Percentiles rank a stretch among this genome's conserved stretches.
These are phyloP conservation scores for Acanthamoeba royreba DNA, from an alignment of 208 protist genomes.

Conservation along the genomic window DNA sequence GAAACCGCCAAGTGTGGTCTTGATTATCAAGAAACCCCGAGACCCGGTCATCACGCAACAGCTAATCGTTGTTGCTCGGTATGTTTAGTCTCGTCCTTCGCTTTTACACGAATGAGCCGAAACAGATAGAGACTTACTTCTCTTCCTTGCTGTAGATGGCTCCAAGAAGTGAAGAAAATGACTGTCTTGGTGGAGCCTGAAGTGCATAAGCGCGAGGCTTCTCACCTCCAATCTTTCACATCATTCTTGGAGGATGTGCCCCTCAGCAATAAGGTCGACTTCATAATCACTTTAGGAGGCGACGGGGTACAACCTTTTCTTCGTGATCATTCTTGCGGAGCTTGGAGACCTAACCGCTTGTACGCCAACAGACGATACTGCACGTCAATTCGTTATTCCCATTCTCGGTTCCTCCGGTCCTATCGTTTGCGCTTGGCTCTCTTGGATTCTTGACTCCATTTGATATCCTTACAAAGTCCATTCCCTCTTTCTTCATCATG, in stretches of 20 bases:
- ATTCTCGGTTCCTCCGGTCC: constrained; percentile 64
- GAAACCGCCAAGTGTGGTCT: constrained; percentile 54
- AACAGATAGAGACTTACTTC: too few species aligned
- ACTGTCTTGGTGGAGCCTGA: constrained; percentile 1
- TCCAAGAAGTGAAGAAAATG: constrained; percentile 27
- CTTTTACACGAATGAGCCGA: background rate
- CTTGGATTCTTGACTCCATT: constrained; percentile 79
- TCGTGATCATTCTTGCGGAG: background rate
- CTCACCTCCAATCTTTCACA: constrained; percentile 10
- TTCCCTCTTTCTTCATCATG: too few species aligned
- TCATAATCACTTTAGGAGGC: constrained; percentile 77
- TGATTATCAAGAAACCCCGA: constrained; percentile 71
- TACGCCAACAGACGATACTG: constrained; percentile 5
- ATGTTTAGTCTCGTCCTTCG: background rate
- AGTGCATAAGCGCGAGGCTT: background rate
- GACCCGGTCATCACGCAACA: constrained; percentile 43
- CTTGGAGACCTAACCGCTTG: too few species aligned
- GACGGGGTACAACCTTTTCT: constrained; percentile 58
- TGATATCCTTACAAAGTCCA: too few species aligned
- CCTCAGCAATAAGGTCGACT: constrained; percentile 60
- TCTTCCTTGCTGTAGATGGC: too few species aligned
- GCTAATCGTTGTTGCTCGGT: background rate
- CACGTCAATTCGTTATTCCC: constrained; percentile 59
- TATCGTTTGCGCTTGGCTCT: constrained; percentile 78
- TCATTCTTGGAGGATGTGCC: constrained; percentile 4